phyloP scores from a whole-genome alignment of 2,329 filamentous ascomycete genomes.

The Diaporthe vaccinii region DNA sequence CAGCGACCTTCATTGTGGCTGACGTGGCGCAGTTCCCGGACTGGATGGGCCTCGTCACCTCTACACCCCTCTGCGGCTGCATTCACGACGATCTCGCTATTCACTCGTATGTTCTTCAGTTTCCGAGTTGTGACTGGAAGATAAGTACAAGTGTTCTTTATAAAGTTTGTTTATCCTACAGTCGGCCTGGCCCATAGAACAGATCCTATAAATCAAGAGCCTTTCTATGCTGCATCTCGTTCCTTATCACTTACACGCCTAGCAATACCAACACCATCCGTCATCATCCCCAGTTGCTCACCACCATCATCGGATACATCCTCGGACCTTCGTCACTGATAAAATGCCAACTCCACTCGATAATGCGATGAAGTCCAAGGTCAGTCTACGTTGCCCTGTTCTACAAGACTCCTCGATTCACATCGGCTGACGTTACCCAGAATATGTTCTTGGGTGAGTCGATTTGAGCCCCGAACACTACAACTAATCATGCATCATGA shows the following conservation, averaged over 20 bases:
- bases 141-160: constrained; percentile 36
- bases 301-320: not conserved
- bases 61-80: not conserved
- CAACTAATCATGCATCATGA: not conserved
- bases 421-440: constrained; percentile 54
- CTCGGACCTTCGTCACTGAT: not conserved
- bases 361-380: constrained; percentile 77
- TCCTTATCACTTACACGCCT: constrained; percentile 19
- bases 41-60: constrained; percentile 36
- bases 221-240: not conserved
- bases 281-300: not conserved
- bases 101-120: constrained; percentile 1
- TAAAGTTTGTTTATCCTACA: not conserved
- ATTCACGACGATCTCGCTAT: constrained; percentile 6
- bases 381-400: constrained; percentile 52
- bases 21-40: constrained; percentile 27
- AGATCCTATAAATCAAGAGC: constrained; percentile 6
- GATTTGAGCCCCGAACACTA: not conserved
- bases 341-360: constrained; percentile 79
- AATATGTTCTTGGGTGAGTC: constrained; percentile 76
- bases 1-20: constrained; percentile 10
- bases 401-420: not conserved
- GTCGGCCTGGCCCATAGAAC: not conserved
- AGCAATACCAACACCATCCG: not conserved
- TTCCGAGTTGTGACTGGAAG: not conserved